These are phyloP conservation scores for Stenogyne calaminthoides DNA, from an alignment of 305 asterid genomes.

Conservation along the genomic window DNA sequence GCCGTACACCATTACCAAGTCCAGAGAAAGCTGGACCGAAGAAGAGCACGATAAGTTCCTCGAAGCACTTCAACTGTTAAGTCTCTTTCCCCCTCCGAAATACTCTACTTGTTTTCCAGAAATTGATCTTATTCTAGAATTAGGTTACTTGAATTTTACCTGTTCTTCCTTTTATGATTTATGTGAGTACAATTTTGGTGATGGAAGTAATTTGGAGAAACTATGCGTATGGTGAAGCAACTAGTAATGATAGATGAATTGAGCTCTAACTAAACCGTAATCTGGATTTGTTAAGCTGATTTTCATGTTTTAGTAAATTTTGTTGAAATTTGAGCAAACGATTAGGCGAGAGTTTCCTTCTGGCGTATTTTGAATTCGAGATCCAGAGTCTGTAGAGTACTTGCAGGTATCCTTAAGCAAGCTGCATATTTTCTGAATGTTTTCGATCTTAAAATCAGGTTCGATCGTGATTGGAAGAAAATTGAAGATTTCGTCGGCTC, in stretches of 20 bases:
- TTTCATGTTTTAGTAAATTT: background rate
- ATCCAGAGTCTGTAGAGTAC: background rate
- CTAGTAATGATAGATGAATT: constrained; percentile 7
- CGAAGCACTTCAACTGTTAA: constrained; percentile 89
- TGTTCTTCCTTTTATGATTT: background rate
- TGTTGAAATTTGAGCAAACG: constrained; percentile 8
- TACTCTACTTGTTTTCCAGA: background rate
- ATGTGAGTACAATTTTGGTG: background rate
- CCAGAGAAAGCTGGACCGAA: constrained; percentile 92
- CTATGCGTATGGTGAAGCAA: too few species aligned
- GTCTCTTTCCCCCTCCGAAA: constrained; percentile 11
- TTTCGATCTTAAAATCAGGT: constrained; percentile 50
- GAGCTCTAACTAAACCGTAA: background rate
- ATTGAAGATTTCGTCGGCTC: constrained; percentile 94
- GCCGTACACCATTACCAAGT: constrained; percentile 89
- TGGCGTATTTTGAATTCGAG: constrained; percentile 4
- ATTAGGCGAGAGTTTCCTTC: constrained; percentile 16
- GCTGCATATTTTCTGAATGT: constrained; percentile 37
- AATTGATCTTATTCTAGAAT: constrained; percentile 3
- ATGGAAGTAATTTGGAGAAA: background rate
- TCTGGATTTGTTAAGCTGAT: background rate
- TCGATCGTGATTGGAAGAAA: constrained; percentile 98
- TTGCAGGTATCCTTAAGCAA: constrained; percentile 12
- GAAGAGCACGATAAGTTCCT: constrained; percentile 95
- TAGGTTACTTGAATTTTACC: background rate